Evolutionary conservation across 2,329 filamentous ascomycete species (phyloP).

Genomic region (Sporothrix euskadiensis): DNA sequence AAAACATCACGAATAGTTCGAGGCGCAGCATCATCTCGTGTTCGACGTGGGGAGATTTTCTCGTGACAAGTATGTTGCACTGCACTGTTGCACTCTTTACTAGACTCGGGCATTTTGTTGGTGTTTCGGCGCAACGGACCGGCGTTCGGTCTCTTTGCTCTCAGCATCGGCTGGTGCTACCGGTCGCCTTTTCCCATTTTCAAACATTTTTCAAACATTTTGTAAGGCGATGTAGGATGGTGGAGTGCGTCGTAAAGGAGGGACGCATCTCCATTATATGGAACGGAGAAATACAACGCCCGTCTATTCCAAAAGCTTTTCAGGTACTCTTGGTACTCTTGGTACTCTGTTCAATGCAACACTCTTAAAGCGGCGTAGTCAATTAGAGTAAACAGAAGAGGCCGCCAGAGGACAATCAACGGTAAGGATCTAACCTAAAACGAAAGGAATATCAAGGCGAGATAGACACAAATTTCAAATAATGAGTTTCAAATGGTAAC

Average conservation of each 20-base stretch:
- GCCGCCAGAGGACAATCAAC: neutral
- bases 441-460: neutral
- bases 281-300: neutral
- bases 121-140: neutral
- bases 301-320: neutral
- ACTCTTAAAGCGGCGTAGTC: neutral
- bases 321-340: neutral
- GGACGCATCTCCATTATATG: neutral
- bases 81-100: neutral
- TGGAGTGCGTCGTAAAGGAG: neutral
- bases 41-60: neutral
- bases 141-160: neutral
- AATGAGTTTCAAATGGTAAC: neutral
- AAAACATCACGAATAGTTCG: neutral
- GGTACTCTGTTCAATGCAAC: neutral
- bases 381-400: neutral
- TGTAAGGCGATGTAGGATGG: neutral
- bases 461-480: neutral
- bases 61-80: neutral
- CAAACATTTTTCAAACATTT: neutral
- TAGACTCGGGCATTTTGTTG: neutral
- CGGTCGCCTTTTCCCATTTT: constrained; percentile 7
- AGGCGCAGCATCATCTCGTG: constrained; percentile 10
- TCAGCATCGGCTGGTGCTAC: neutral
- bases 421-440: too few species aligned